These are phyloP conservation scores for Mortierella claussenii DNA, from an alignment of 192 early-diverging fungal species.

Conservation along the genomic window DNA sequence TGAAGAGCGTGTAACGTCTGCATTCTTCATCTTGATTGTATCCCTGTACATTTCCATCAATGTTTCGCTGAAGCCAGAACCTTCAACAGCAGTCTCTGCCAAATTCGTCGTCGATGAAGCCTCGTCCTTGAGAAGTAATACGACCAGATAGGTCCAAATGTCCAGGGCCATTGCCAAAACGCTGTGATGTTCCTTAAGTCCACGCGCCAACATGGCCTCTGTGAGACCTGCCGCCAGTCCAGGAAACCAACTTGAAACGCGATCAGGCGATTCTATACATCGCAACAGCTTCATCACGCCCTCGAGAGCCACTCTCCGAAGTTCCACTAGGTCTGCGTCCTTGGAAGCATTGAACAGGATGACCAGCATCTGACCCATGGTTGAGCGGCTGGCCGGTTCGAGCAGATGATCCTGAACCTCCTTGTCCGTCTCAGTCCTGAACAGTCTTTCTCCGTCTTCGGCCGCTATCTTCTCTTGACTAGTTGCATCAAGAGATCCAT, in stretches of 20 bases:
- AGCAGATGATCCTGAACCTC: conserved; percentile 12
- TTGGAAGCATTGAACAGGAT: conserved; percentile 20
- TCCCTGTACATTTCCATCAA: conserved; percentile 36
- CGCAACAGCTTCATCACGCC: conserved; percentile 28
- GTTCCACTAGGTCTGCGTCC: conserved; percentile 14
- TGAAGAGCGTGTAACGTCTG: neutral
- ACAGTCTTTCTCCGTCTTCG: neutral
- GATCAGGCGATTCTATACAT: conserved; percentile 19
- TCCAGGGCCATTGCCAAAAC: conserved; percentile 13
- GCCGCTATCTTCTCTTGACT: neutral
- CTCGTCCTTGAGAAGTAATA: conserved; percentile 9
- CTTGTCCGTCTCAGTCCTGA: conserved; percentile 14
- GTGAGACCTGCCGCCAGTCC: conserved; percentile 24
- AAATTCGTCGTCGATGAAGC: neutral
- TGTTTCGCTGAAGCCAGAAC: conserved; percentile 1
- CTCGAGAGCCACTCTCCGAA: conserved; percentile 15
- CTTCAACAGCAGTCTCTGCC: neutral
- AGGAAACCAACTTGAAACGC: conserved; percentile 22
- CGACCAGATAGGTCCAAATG: conserved; percentile 29
- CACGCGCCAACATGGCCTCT: conserved; percentile 19
- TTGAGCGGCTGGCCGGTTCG: neutral
- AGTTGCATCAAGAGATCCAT: neutral
- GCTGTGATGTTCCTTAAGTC: conserved; percentile 39
- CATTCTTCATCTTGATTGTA: neutral
- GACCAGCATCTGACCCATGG: conserved; percentile 22